Base-by-base conservation (phyloP, 2,329 filamentous ascomycete species). In the Fusarium chaquense region DNA sequence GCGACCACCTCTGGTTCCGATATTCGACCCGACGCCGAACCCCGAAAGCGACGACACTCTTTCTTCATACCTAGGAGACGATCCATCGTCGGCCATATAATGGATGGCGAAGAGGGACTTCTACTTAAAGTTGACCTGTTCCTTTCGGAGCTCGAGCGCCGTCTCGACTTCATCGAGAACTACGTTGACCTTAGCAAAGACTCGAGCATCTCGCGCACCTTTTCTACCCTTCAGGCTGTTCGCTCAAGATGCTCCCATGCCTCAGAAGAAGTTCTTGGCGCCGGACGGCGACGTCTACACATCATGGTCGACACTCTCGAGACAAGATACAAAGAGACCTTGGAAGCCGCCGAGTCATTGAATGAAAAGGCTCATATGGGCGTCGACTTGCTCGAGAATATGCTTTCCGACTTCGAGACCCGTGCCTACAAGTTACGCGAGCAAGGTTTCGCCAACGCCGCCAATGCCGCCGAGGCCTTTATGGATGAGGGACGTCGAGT, bases 271-370 rank as follows among this genome's bases (percentile, higher is more conserved):
- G 88, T 98, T 47, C 89, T 98, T 72, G 96, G 94, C 59, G 93
- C 92, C 38, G 94, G 96, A 24, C 90, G 93, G 54, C 89, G 93
- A 69, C 88, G 94, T 65, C 89, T 97, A 63, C 92, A 93, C 69
- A 89, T 98, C 62, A 90, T 98, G 83, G 93, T 99, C 35, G 95
- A 98, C 74, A 97, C 94, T 1, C 84, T 99, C 16, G 96, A 99
- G 79, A 86, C 87, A 30, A 87, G 93, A 69, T 99, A 98, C 80
- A 91, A 97, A 67, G 93, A 96, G 73, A 94, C 92, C 2, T 81
- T 99, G 69, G 90, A 88, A 18, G 92, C 92, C 4, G 93, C 94
- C 69, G 94, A 93, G 76, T 94, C 93, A 0, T 82, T 98, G 73
- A 93, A 96, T 75, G 94, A 97, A 74, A 98, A 98, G 82, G 94